Base-by-base conservation (phyloP, 1,284 basidiomycete species). In the Puccinia polysora region DNA sequence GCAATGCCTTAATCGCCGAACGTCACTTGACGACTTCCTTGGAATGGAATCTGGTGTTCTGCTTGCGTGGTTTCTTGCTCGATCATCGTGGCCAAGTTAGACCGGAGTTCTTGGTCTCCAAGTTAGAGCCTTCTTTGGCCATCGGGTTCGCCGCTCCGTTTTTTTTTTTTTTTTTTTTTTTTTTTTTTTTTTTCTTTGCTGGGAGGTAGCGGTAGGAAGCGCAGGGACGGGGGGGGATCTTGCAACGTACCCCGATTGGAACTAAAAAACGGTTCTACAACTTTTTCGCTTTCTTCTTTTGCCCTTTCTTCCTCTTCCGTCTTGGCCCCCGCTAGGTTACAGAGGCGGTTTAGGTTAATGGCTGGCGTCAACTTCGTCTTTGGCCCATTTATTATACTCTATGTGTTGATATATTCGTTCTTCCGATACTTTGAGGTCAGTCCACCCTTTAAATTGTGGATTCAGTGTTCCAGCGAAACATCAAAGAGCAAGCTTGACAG, bases 371-470 rank as follows among this genome's bases (percentile, higher is more conserved):
- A 99, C 77, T 90, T 90, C 1, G 85, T 95, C 15, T 93, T 97
- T 77, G 91, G 91, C 1, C 96, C 96, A 0, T 95, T 97, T 81
- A 97, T 99, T 77, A 90, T 98, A 40, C 82, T 94, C n/a, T 98
- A 97, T 81, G 85, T 97, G 53, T 81, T 97, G 53, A 89, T 97
- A 86, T 98, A 96, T 80, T 97, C 93, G 0, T 99, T 99, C 85
- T 98, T 99, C 84, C 90, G 94, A 15, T 98, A 99, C 81, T 98
- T 98, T 76, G 95, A 97, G 65, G 70, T 72, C 10, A 47, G 70
- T 65, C 20, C n/a, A n/a, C n/a, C n/a, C n/a, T n/a, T n/a, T n/a
- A n/a, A n/a, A n/a, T n/a, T n/a, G n/a, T n/a, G n/a, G 40, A 45
- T 23, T 18, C 12, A 10, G n/a, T 18, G 10, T 6, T 53, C n/a